Base-by-base conservation (phyloP, 2,329 filamentous ascomycete species). In the Colletotrichum sojae region DNA sequence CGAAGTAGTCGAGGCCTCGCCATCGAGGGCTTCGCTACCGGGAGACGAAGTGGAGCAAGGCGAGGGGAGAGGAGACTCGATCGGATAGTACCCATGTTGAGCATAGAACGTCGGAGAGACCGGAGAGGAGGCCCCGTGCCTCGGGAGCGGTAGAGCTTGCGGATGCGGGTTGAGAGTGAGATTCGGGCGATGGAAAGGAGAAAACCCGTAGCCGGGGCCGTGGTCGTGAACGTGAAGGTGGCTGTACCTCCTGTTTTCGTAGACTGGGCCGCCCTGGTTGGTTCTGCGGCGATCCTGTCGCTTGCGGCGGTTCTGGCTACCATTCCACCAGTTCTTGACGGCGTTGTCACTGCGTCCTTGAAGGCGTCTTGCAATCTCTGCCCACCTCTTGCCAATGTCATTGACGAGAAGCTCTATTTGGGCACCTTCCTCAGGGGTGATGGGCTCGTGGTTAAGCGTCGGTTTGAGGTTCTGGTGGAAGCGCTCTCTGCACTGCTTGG, bases 281-380 rank as follows among this genome's bases (percentile, higher is more conserved):
- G 75, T 75, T 72, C 78, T 83, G 72, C 78, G 78, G 45, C 83
- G 80, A 71, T 82, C 78, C 60, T 84, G 79, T 73, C 90, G 84
- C 76, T 85, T 87, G 75, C 92, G 87, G 76, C 94, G 90, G 83
- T 97, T 97, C 87, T 95, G 92, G 78, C 92, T 93, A 57, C 95
- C 94, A 78, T 97, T 97, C 93, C 93, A 97, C 94, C 94, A 98
- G 81, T 98, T 98, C 88, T 98, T 98, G 72, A 98, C 94, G 31
- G 94, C 92, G 76, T 98, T 98, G 83, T 98, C 95, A 79, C 94
- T 97, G 76, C 95, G 91, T 72, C 94, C 94, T 63, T 91, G 88
- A 20, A 98, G 86, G 53, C 90, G 86, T 73, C 95, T 88, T 52
- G 95, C 94, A 76, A 98, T 98, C 78, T 98, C 94, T 2, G 95